Conservation (phyloP, 306 rosid genomes). For the Albizia julibrissin region DNA sequence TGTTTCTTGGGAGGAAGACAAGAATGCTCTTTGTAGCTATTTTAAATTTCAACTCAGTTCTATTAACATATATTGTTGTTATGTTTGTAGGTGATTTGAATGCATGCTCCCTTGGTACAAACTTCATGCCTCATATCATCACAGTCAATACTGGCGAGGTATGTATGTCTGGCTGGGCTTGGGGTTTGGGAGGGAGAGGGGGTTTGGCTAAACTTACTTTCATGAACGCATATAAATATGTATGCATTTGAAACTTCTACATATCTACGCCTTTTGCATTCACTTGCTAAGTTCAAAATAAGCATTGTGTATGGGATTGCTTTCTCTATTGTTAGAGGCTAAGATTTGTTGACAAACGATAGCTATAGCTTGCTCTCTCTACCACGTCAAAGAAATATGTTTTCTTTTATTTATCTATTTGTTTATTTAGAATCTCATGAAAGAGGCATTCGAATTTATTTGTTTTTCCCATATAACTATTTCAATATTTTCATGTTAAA, state of each 20-base stretch:
- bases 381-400: not conserved
- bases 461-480: not conserved
- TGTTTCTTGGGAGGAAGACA: not conserved
- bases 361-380: not conserved
- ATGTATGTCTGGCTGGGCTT: constrained; percentile 20
- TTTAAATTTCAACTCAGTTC: constrained; percentile 12
- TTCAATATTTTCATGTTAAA: not conserved
- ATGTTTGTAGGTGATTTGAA: constrained; percentile 58
- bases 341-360: not conserved
- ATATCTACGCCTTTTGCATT: not conserved
- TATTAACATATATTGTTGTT: constrained; percentile 28
- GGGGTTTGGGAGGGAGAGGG: not conserved
- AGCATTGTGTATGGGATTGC: not conserved
- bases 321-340: not conserved
- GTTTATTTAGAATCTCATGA: not conserved
- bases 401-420: not conserved
- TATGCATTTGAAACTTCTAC: not conserved
- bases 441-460: not conserved
- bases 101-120: constrained; percentile 55
- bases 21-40: not conserved
- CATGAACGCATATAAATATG: not conserved
- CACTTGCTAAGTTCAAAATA: not conserved
- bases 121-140: constrained; percentile 81
- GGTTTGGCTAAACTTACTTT: not conserved
- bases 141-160: constrained; percentile 84